These are phyloP conservation scores for Populus hybrid DNA, from an alignment of 441 rosid genomes.

Conservation along the genomic window DNA sequence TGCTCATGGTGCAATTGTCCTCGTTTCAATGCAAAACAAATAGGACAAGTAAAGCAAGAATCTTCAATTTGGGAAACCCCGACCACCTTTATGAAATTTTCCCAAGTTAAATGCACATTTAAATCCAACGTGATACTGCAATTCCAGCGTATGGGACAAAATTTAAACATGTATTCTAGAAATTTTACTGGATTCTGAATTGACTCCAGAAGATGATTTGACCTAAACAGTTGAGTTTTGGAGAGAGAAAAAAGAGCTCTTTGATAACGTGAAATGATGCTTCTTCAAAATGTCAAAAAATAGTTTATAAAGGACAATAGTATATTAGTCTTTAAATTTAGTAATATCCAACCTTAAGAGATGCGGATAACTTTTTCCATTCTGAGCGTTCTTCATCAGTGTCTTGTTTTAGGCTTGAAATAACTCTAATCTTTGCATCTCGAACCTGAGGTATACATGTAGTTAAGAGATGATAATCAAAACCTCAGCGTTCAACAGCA, in stretches of 20 bases:
- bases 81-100: not conserved
- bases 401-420: constrained; percentile 71
- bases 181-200: not conserved
- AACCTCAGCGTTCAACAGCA: not conserved
- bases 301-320: not conserved
- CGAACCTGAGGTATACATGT: constrained; percentile 52
- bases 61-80: not conserved
- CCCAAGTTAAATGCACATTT: not conserved
- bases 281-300: not conserved
- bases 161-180: not conserved
- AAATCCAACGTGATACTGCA: not conserved
- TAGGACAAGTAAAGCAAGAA: not conserved
- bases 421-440: constrained; percentile 72
- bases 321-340: not conserved
- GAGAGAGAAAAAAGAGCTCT: not conserved
- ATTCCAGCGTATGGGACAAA: not conserved
- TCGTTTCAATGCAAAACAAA: not conserved
- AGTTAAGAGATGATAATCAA: constrained; percentile 17
- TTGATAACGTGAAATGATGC: not conserved
- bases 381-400: constrained; percentile 72
- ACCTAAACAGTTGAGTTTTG: not conserved
- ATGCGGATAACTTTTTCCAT: constrained; percentile 64
- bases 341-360: constrained; percentile 58
- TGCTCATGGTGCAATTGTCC: not conserved
- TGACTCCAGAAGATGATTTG: not conserved